phyloP scores from a whole-genome alignment of 306 rosid species.

The Quercus mongolica region DNA sequence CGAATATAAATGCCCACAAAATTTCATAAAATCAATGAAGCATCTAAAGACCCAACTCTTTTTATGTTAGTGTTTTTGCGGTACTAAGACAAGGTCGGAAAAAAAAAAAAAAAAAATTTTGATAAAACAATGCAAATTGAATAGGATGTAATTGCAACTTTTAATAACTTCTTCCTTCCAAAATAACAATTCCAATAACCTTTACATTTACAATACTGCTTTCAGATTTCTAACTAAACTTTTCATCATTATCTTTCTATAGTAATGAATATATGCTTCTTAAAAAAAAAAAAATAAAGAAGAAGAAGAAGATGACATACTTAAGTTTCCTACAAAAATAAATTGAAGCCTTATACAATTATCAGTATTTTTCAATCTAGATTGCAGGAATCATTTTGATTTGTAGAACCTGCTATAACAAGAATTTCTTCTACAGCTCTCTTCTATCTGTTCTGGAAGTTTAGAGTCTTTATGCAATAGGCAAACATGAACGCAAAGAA shows the following conservation, averaged over 20 bases:
- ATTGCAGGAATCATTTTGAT: not conserved
- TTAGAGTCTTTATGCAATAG: constrained; percentile 67
- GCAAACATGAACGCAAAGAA: constrained; percentile 87
- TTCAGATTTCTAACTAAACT: not conserved
- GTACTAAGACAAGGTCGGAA: too few species aligned
- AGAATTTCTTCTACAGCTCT: not conserved
- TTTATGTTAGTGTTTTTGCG: too few species aligned
- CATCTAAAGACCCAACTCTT: too few species aligned
- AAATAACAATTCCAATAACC: too few species aligned
- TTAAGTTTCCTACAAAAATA: not conserved
- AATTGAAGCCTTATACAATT: not conserved
- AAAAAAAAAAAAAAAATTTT: too few species aligned
- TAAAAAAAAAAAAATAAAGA: not conserved
- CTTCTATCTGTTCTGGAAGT: constrained; percentile 78
- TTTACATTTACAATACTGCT: too few species aligned
- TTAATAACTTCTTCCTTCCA: too few species aligned
- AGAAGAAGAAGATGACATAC: not conserved
- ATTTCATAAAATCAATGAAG: too few species aligned
- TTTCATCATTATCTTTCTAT: too few species aligned
- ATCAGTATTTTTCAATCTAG: not conserved
- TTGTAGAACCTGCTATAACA: not conserved
- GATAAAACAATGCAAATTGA: too few species aligned
- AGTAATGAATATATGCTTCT: not conserved
- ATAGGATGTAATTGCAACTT: too few species aligned
- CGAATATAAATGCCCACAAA: too few species aligned